phyloP scores from a whole-genome alignment of 441 rosid species.

The Hura crepitans region DNA sequence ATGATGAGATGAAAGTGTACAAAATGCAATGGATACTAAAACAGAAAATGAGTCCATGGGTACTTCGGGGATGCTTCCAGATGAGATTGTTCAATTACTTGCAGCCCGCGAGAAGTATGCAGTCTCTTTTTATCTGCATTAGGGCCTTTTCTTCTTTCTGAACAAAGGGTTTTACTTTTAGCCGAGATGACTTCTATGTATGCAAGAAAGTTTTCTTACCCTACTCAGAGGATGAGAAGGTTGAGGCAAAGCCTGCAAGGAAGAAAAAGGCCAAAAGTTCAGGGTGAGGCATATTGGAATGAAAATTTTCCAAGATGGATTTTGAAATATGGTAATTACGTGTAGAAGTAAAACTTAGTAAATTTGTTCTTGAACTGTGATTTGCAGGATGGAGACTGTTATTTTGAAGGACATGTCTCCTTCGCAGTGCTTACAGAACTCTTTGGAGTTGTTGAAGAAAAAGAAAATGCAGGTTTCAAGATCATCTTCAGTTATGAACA shows the following conservation, averaged over 20 bases:
- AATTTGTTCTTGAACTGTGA: background rate
- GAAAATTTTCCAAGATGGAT: background rate
- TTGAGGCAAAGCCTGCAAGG: slow-evolving; percentile 33
- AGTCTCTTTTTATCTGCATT: too few relatives aligned
- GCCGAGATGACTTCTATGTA: slow-evolving; percentile 7
- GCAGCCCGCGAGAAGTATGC: slow-evolving; percentile 76
- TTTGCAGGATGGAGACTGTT: slow-evolving; percentile 59
- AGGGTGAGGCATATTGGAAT: slow-evolving; percentile 42
- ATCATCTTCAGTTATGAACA: slow-evolving; percentile 62
- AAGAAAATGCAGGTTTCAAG: slow-evolving; percentile 73
- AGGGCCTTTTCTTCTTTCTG: background rate
- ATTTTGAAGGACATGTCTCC: slow-evolving; percentile 66
- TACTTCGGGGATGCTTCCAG: slow-evolving; percentile 68
- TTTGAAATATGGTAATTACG: slow-evolving; percentile 9
- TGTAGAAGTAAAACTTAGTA: background rate
- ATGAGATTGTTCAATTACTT: slow-evolving; percentile 69
- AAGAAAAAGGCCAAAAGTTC: slow-evolving; percentile 60
- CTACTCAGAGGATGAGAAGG: slow-evolving; percentile 63
- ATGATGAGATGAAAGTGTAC: slow-evolving; percentile 22
- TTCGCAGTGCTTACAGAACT: slow-evolving; percentile 57
- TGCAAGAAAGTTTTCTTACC: slow-evolving; percentile 56
- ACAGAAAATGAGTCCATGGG: slow-evolving; percentile 33
- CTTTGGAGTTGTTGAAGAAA: slow-evolving; percentile 73
- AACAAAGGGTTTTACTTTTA: slow-evolving; percentile 9
- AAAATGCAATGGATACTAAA: slow-evolving; percentile 37